These are phyloP conservation scores for Skeletonema marinoi DNA, from an alignment of 108 stramenopile genomes.

Conservation along the genomic window DNA sequence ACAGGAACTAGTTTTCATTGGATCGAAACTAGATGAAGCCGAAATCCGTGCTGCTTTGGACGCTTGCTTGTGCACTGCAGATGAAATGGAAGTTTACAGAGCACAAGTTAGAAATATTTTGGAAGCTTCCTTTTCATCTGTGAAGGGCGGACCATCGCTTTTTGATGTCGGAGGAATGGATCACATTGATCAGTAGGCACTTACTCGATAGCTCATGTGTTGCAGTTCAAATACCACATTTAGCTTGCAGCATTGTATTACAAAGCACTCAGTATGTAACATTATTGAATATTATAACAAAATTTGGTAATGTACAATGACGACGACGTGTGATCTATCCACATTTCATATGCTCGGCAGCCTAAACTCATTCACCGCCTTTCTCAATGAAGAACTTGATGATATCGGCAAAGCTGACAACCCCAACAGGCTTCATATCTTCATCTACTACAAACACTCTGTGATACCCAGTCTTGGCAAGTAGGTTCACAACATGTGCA, in stretches of 20 bases:
- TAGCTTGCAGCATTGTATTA: too few species aligned
- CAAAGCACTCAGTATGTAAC: too few species aligned
- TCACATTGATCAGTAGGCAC: conserved; percentile 50
- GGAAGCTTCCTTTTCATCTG: conserved; percentile 29
- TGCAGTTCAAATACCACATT: background rate
- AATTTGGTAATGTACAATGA: background rate
- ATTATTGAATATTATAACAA: background rate
- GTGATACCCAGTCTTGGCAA: conserved; percentile 53
- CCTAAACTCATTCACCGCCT: background rate
- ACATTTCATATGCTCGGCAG: background rate
- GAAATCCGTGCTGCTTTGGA: conserved; percentile 74
- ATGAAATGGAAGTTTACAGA: conserved; percentile 74
- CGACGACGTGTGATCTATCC: background rate
- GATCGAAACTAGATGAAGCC: conserved; percentile 59
- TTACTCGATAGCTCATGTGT: background rate
- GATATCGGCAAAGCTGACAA: conserved; percentile 52
- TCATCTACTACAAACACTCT: conserved; percentile 57
- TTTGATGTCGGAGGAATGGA: conserved; percentile 53
- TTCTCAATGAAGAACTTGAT: conserved; percentile 32
- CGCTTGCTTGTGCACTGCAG: conserved; percentile 67
- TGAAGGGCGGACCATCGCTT: conserved; percentile 30
- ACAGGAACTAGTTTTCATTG: conserved; percentile 94
- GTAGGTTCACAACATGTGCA: conserved; percentile 51
- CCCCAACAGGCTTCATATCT: conserved; percentile 53
- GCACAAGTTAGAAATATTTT: conserved; percentile 52